Evolutionary conservation across 2,329 filamentous ascomycete genomes (phyloP).

Genomic region (Pestalotiopsis sp.): DNA sequence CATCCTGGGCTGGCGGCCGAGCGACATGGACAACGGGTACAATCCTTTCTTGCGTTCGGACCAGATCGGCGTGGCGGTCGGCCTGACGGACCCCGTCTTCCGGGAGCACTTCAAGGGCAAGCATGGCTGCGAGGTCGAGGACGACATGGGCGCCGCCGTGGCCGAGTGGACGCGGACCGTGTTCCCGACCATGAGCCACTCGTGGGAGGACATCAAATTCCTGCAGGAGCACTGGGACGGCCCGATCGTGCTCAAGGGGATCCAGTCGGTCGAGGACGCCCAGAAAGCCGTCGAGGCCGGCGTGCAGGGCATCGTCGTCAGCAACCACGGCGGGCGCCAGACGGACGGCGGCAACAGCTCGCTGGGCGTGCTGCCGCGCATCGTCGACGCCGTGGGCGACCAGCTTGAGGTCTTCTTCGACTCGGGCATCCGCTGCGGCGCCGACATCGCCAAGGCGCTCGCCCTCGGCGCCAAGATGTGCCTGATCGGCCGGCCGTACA

Average conservation of each 20-base stretch:
- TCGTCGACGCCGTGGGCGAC: slow-evolving; percentile 63
- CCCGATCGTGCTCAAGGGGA: slow-evolving; percentile 36
- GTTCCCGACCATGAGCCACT: slow-evolving; percentile 28
- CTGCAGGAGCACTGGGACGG: slow-evolving; percentile 30
- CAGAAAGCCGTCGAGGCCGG: slow-evolving; percentile 21
- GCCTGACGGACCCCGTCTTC: slow-evolving; percentile 30
- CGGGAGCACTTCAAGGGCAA: slow-evolving; percentile 24
- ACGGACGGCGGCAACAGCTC: slow-evolving; percentile 57
- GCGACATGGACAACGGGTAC: slow-evolving; percentile 30
- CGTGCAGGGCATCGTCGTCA: slow-evolving; percentile 49
- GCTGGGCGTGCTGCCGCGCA: slow-evolving; percentile 60
- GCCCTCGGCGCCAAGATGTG: slow-evolving; percentile 60
- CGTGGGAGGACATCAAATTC: slow-evolving; percentile 28
- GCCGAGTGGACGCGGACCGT: slow-evolving; percentile 29
- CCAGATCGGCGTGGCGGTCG: slow-evolving; percentile 29
- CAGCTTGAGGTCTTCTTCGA: slow-evolving; percentile 66
- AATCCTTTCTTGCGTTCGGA: slow-evolving; percentile 31
- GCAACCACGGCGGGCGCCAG: slow-evolving; percentile 62
- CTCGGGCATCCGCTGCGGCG: slow-evolving; percentile 59
- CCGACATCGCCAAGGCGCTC: slow-evolving; percentile 62
- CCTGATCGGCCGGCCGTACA: slow-evolving; percentile 62
- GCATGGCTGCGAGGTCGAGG: slow-evolving; percentile 24
- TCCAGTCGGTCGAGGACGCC: slow-evolving; percentile 35
- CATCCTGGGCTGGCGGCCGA: slow-evolving; percentile 30
- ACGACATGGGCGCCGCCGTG: slow-evolving; percentile 24